Percentiles rank a stretch among this genome's conserved stretches.
These are phyloP conservation scores for Cladosporium velox DNA, from an alignment of 2,329 filamentous ascomycete genomes.

Conservation along the genomic window DNA sequence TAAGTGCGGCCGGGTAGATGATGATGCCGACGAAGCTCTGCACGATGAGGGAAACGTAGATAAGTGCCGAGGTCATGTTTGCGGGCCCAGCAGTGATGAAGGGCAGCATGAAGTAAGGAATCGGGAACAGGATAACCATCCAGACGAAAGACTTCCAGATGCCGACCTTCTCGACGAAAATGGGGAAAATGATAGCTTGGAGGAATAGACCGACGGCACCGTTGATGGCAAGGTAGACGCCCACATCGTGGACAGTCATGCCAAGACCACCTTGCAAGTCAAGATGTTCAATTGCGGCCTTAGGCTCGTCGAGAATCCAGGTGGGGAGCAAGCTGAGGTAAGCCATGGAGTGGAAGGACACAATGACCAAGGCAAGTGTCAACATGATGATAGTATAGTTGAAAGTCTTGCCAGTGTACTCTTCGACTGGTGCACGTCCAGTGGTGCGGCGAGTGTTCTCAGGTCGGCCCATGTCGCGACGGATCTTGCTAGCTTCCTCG, in stretches of 20 bases:
- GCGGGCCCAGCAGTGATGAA: slow-evolving; percentile 61
- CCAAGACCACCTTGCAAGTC: slow-evolving; percentile 61
- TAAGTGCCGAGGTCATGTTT: slow-evolving; percentile 55
- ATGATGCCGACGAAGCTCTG: slow-evolving; percentile 69
- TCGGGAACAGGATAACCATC: slow-evolving; percentile 64
- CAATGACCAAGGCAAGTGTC: slow-evolving; percentile 75
- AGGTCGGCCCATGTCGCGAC: slow-evolving; percentile 43
- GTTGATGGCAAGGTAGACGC: slow-evolving; percentile 66
- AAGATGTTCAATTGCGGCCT: slow-evolving; percentile 37
- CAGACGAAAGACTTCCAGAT: slow-evolving; percentile 65
- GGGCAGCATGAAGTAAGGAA: slow-evolving; percentile 66
- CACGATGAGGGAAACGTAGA: slow-evolving; percentile 63
- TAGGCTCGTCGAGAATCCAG: slow-evolving; percentile 76
- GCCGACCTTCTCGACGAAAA: slow-evolving; percentile 61
- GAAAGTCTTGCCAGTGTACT: slow-evolving; percentile 50
- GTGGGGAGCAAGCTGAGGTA: slow-evolving; percentile 88
- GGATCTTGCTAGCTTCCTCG: slow-evolving; percentile 51
- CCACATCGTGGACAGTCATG: slow-evolving; percentile 64
- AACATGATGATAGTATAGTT: slow-evolving; percentile 69
- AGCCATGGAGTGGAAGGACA: slow-evolving; percentile 90
- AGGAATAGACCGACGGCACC: slow-evolving; percentile 69
- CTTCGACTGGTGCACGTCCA: slow-evolving; percentile 27
- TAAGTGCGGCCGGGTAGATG: slow-evolving; percentile 65
- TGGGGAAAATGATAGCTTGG: slow-evolving; percentile 68
- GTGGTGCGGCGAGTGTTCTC: slow-evolving; percentile 21